Conservation (phyloP, 2,329 filamentous ascomycete genomes). For the Trichoderma koningii region DNA sequence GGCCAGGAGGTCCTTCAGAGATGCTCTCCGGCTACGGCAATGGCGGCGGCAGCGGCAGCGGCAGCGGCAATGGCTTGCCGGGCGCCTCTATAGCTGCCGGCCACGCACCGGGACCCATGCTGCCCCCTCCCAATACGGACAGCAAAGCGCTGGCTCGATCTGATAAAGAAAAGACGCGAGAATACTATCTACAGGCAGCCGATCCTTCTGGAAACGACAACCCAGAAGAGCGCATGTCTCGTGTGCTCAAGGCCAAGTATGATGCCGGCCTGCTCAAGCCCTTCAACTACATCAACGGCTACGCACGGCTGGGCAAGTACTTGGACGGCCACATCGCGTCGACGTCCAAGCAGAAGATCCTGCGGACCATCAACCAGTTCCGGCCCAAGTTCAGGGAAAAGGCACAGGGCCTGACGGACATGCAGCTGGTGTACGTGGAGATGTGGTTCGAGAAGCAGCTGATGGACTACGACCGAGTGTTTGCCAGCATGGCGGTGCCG, state of each 20-base stretch:
- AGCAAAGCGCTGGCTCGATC: constrained; percentile 60
- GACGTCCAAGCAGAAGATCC: constrained; percentile 83
- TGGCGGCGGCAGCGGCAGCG: constrained; percentile 39
- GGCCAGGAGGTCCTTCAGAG: constrained; percentile 46
- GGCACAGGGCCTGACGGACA: constrained; percentile 87
- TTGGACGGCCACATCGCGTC: constrained; percentile 87
- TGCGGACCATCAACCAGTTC: constrained; percentile 89
- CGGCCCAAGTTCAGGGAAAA: constrained; percentile 94
- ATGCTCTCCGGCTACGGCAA: constrained; percentile 51
- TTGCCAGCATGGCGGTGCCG: constrained; percentile 97
- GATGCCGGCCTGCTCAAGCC: constrained; percentile 92
- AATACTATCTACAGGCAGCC: constrained; percentile 96
- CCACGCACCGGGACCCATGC: constrained; percentile 46
- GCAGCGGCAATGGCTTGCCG: constrained; percentile 43
- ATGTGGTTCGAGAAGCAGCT: constrained; percentile 98
- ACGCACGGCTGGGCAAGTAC: constrained; percentile 84
- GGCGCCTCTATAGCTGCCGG: constrained; percentile 32
- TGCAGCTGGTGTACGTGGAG: constrained; percentile 91
- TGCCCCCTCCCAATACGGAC: constrained; percentile 48
- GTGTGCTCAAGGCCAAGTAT: constrained; percentile 91
- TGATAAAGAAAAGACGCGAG: constrained; percentile 74
- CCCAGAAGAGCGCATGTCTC: constrained; percentile 93
- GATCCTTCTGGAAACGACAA: constrained; percentile 84
- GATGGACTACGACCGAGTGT: constrained; percentile 98
- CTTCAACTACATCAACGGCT: constrained; percentile 98